Percentiles rank a stretch among this genome's conserved stretches.
Conservation (phyloP, 2,329 filamentous ascomycete genomes). For the Tolypocladium tundrense region DNA sequence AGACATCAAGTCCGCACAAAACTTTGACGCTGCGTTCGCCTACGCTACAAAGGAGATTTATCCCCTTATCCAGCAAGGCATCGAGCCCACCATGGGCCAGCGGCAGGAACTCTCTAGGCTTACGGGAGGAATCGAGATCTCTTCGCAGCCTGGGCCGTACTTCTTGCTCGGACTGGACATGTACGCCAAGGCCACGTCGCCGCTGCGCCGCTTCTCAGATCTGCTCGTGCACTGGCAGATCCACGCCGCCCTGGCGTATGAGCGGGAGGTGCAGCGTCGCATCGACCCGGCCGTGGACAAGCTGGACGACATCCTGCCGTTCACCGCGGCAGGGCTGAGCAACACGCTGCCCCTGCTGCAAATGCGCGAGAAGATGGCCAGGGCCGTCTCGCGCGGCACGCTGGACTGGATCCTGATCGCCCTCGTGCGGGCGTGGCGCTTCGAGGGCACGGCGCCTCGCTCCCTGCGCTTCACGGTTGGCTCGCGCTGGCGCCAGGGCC, state of each 20-base stretch:
- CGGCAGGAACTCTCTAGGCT: conserved; percentile 16
- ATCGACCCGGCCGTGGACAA: conserved; percentile 17
- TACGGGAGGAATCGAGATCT: conserved; percentile 41
- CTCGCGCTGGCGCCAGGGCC: conserved; percentile 20
- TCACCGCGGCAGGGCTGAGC: conserved; percentile 28
- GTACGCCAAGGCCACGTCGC: conserved; percentile 55
- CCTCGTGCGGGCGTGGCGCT: conserved; percentile 49
- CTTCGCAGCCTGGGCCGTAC: conserved; percentile 42
- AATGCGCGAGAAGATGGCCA: conserved; percentile 41
- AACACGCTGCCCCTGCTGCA: conserved; percentile 38
- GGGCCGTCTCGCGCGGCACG: conserved; percentile 30
- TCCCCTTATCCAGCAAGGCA: conserved; percentile 17
- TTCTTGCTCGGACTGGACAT: conserved; percentile 47
- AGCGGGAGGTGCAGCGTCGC: conserved; percentile 21
- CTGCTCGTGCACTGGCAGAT: conserved; percentile 59
- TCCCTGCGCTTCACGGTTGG: conserved; percentile 38
- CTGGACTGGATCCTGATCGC: conserved; percentile 50
- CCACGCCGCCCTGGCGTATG: conserved; percentile 42
- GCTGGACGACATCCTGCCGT: conserved; percentile 32
- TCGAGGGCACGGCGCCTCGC: conserved; percentile 36
- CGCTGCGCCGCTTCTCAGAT: conserved; percentile 54
- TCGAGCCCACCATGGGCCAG: conserved; percentile 22
- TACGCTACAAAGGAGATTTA: conserved; percentile 25
- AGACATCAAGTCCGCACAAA: conserved; percentile 31
- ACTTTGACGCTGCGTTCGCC: conserved; percentile 22